A percentile compares a stretch with the other conserved stretches of the same genome.
Evolutionary conservation across 1,139 yeast species (phyloP).

Genomic region (Candida buenavistaensis): DNA sequence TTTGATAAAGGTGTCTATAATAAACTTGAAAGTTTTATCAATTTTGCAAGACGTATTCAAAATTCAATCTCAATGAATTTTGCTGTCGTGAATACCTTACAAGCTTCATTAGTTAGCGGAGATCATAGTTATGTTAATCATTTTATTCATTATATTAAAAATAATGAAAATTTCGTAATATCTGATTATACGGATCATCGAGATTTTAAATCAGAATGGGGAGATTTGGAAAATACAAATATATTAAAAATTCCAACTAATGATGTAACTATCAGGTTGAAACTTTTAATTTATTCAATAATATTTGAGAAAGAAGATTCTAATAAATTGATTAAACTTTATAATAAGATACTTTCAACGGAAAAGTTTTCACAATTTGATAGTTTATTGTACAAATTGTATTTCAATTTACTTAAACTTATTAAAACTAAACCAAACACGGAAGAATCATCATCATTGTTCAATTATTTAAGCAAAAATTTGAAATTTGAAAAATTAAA

Average conservation of each 20-base stretch:
- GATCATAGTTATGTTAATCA: slow-evolving; percentile 32
- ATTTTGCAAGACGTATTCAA: slow-evolving; percentile 44
- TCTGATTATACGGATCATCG: slow-evolving; percentile 42
- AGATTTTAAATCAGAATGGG: slow-evolving; percentile 50
- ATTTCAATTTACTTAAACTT: slow-evolving; percentile 26
- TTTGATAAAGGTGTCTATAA: slow-evolving; percentile 56
- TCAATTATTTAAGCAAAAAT: slow-evolving; percentile 33
- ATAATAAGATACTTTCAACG: slow-evolving; percentile 27
- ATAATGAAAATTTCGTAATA: slow-evolving; percentile 14
- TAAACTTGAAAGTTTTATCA: slow-evolving; percentile 61
- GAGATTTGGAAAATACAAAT: slow-evolving; percentile 29
- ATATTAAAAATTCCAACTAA: slow-evolving; percentile 15
- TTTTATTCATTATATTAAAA: slow-evolving; percentile 21
- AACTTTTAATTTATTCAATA: slow-evolving; percentile 28
- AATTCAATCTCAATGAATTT: slow-evolving; percentile 39
- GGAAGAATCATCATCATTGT: slow-evolving; percentile 27
- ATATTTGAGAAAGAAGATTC: slow-evolving; percentile 18
- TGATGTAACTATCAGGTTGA: slow-evolving; percentile 17
- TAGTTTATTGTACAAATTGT: slow-evolving; percentile 24
- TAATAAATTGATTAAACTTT: slow-evolving; percentile 21
- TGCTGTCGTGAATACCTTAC: slow-evolving; percentile 34
- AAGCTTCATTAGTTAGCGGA: slow-evolving; percentile 35
- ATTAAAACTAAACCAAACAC: slow-evolving; percentile 21
- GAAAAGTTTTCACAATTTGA: slow-evolving; percentile 19
- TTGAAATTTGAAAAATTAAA: slow-evolving; percentile 28